A percentile compares a stretch with the other conserved stretches of the same genome.
phyloP scores from a whole-genome alignment of 345 rosid genomes.

The Moricandia arvensis region DNA sequence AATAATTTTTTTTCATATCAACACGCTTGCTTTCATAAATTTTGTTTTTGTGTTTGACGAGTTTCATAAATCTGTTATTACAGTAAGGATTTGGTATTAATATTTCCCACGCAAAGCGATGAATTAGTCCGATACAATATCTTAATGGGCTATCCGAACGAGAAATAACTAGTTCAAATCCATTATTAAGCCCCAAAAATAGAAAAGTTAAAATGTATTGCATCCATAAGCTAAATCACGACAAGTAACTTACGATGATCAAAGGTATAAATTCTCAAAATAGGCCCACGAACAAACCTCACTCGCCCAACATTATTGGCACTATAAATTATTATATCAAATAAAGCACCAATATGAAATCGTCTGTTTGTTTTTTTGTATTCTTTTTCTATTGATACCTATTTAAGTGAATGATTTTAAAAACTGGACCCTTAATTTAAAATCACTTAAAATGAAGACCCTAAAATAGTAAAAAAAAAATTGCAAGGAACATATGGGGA shows the following conservation, averaged over 20 bases:
- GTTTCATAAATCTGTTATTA: too few relatives aligned
- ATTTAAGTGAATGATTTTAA: too few relatives aligned
- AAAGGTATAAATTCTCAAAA: not conserved
- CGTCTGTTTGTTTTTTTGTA: not conserved
- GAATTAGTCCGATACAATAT: not conserved
- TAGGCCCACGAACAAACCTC: not conserved
- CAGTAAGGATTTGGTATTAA: too few relatives aligned
- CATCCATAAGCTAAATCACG: not conserved
- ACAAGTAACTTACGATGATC: not conserved
- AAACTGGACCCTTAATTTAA: too few relatives aligned
- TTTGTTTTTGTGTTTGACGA: too few relatives aligned
- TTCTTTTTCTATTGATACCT: too few relatives aligned
- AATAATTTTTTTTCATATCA: not conserved
- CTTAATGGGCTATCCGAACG: not conserved
- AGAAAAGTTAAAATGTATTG: not conserved
- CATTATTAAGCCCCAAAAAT: not conserved
- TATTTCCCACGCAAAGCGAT: not conserved
- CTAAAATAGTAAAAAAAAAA: too few relatives aligned
- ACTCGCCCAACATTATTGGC: not conserved
- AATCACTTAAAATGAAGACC: too few relatives aligned
- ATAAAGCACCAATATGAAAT: not conserved
- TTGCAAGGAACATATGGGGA: too few relatives aligned
- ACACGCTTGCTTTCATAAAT: not conserved
- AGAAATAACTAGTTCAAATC: not conserved
- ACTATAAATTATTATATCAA: too few relatives aligned